Percentiles rank a stretch among this genome's conserved stretches.
These are phyloP conservation scores for Pseudevernia furfuracea DNA, from an alignment of 495 filamentous ascomycete species.

Conservation along the genomic window DNA sequence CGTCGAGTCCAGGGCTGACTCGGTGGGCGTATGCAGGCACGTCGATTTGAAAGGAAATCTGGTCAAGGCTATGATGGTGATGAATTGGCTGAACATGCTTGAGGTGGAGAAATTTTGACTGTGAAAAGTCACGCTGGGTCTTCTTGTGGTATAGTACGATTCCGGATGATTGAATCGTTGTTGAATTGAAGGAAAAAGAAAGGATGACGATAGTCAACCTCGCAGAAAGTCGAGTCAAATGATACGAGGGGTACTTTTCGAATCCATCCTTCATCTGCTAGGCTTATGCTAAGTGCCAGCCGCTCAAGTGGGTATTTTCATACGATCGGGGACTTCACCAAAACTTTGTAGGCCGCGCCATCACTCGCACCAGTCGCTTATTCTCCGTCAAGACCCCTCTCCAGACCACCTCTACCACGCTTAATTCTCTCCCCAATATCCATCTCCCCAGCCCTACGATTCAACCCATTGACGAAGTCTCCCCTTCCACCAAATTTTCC, in stretches of 20 bases:
- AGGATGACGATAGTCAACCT: not conserved
- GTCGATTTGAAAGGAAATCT: slow-evolving; percentile 46
- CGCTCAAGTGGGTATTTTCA: not conserved
- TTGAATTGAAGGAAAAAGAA: not conserved
- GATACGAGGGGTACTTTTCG: not conserved
- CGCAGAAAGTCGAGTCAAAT: not conserved
- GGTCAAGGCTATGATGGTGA: slow-evolving; percentile 50
- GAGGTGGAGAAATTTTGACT: slow-evolving; percentile 25
- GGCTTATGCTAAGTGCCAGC: not conserved
- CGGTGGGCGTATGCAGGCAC: slow-evolving; percentile 28
- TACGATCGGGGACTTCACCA: not conserved
- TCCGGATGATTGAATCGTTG: not conserved
- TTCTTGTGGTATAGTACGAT: not conserved
- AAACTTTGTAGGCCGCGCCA: not conserved
- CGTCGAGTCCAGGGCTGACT: slow-evolving; percentile 7
- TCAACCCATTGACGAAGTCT: slow-evolving; percentile 51
- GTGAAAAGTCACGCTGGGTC: not conserved
- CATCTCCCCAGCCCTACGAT: slow-evolving; percentile 51
- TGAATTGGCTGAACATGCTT: slow-evolving; percentile 43
- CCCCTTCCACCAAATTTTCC: slow-evolving; percentile 55
- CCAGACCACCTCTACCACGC: slow-evolving; percentile 45
- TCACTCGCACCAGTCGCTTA: not conserved
- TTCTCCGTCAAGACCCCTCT: slow-evolving; percentile 25
- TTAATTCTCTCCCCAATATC: slow-evolving; percentile 50
- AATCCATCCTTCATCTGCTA: not conserved